Base-by-base conservation (phyloP, 108 stramenopile genomes). In the Cyclotella baltica region DNA sequence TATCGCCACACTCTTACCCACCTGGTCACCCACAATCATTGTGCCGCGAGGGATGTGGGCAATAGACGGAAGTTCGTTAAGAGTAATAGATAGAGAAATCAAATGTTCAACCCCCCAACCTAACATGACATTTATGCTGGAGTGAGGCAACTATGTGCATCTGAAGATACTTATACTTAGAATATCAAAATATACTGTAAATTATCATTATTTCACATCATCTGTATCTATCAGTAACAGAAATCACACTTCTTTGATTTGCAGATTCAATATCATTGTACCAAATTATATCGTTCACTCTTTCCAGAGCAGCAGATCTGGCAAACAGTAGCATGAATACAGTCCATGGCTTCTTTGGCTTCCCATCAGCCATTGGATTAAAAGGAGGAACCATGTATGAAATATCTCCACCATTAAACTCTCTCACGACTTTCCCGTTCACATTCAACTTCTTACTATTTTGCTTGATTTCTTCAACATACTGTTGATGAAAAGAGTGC, bases 201-300 rank as follows among this genome's bases (percentile, higher is more conserved):
- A n/a, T n/a, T n/a, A n/a, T n/a, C n/a, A n/a, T n/a, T n/a, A n/a
- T n/a, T n/a, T n/a, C n/a, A n/a, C n/a, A n/a, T n/a, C n/a, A n/a
- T n/a, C n/a, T n/a, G n/a, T n/a, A n/a, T n/a, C n/a, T n/a, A n/a
- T n/a, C n/a, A n/a, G n/a, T n/a, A n/a, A n/a, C n/a, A n/a, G n/a
- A n/a, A n/a, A n/a, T n/a, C n/a, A n/a, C n/a, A n/a, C n/a, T n/a
- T n/a, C 31, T 38, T 38, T 53, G 51, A 18, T 1, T 51, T 48
- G 19, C 0, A 15, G 43, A 72, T 62, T 72, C 78, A 30, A 68
- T 34, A n/a, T 63, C 62, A 37, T 43, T 46, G 1, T 67, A 66
- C 63, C 53, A 71, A 50, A 82, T 75, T 6, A 82, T 30, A 65
- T 71, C 64, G 2, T 82, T 70, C 16, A 82, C 55, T 50, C 64